Base-by-base conservation (phyloP, 2,329 filamentous ascomycete species). In the Dryadomyces quercus-mongolicae region DNA sequence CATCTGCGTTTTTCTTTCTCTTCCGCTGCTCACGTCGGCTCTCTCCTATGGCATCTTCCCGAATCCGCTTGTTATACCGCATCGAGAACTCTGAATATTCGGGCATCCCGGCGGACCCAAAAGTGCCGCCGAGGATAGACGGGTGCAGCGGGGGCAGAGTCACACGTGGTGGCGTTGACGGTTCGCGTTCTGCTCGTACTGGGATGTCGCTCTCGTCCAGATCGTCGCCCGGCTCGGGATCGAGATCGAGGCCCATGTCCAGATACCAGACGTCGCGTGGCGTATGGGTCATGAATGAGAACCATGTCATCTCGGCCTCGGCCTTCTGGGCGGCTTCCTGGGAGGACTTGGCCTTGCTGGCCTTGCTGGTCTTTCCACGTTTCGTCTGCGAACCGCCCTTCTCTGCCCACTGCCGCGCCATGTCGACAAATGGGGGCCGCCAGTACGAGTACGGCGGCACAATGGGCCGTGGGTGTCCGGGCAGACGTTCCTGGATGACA, bases 391-490 rank as follows among this genome's bases (percentile, higher is more conserved):
- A 42, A 12, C 12, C 46, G 7, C 38, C 38, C 5, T 43, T 31
- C 38, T 42, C 16, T 1, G 50, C 56, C 57, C 59, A 60, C 15
- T 54, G 21, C 9, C 49, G 49, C 5, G 55, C 59, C 15, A 47
- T 52, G 21, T 45, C 38, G 5, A 44, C 48, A 49, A 59, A 60
- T n/a, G 44, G 47, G 5, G 18, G 52, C 8, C 46, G 36, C 16
- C 9, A n/a, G 25, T 55, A 51, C 15, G 59, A 56, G 51, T 55
- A 59, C 6, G 59, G 54, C 40, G 57, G 59, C 49, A 52, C 56
- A 13, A 58, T 18, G 16, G 59, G 59, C 2, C 34, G 38, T 1
- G 22, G 52, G 36, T 60, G 59, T 2, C 49, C 49, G 8, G 38
- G 47, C 16, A 59, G 54, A 31, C 59, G 57, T n/a, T 46, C 45